Percentiles rank a stretch among this genome's conserved stretches.
Evolutionary conservation across 306 rosid species (phyloP).

Genomic region (Canavalia gladiata): DNA sequence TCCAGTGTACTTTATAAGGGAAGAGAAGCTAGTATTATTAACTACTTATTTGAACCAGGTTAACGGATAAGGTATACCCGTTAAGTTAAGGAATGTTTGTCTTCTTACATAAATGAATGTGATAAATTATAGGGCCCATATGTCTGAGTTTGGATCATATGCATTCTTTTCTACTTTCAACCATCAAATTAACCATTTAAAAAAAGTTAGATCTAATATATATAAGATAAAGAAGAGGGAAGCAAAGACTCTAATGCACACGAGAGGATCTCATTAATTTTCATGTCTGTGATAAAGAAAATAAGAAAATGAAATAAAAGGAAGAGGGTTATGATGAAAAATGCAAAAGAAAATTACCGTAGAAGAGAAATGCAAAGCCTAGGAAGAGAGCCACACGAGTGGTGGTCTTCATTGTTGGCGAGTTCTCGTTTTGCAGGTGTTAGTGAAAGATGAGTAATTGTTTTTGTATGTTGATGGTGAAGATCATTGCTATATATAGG

Average conservation of each 20-base stretch:
- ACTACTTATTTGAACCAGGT: not conserved
- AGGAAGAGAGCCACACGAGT: constrained; percentile 33
- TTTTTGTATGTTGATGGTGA: too few species aligned
- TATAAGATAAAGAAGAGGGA: too few species aligned
- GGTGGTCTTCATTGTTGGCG: not conserved
- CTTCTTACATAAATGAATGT: not conserved
- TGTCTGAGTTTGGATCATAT: too few species aligned
- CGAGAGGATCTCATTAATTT: too few species aligned
- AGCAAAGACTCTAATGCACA: too few species aligned
- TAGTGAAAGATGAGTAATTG: too few species aligned
- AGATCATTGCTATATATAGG: too few species aligned
- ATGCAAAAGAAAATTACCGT: constrained; percentile 19
- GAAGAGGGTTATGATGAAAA: not conserved
- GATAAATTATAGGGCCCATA: not conserved
- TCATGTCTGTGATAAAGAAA: not conserved
- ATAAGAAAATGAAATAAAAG: not conserved
- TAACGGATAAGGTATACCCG: not conserved
- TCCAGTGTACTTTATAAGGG: too few species aligned
- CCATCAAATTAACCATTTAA: too few species aligned
- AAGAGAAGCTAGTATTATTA: not conserved
- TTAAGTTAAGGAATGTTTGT: not conserved
- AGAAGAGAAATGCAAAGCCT: constrained; percentile 54
- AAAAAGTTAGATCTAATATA: too few species aligned
- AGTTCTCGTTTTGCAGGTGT: too few species aligned
- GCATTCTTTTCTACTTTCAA: too few species aligned